These are phyloP conservation scores for Cladorrhinum sp. DNA, from an alignment of 2,329 filamentous ascomycete species.

Conservation along the genomic window DNA sequence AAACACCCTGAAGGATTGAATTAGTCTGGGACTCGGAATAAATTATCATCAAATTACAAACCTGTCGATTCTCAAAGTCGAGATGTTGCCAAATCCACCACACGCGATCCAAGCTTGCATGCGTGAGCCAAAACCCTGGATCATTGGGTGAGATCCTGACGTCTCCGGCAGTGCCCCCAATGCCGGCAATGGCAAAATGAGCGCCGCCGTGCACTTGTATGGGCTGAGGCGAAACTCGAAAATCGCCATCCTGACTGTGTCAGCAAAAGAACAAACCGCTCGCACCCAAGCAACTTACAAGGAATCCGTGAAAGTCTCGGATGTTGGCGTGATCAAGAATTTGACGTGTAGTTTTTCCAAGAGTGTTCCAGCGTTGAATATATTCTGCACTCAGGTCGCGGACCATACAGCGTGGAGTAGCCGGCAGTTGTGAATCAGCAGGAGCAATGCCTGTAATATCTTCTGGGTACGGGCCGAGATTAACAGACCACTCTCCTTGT, in stretches of 20 bases:
- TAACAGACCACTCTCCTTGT: constrained; percentile 30
- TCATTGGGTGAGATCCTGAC: constrained; percentile 23
- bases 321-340: constrained; percentile 37
- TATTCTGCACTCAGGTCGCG: constrained; percentile 38
- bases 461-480: constrained; percentile 31
- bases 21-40: background rate
- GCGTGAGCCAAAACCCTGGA: constrained; percentile 26
- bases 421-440: constrained; percentile 28
- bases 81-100: constrained; percentile 29
- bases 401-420: constrained; percentile 43
- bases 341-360: constrained; percentile 35
- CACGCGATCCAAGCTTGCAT: constrained; percentile 24
- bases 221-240: constrained; percentile 21
- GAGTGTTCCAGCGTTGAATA: constrained; percentile 27
- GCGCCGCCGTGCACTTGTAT: constrained; percentile 35
- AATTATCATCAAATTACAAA: background rate
- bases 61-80: constrained; percentile 26
- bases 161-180: constrained; percentile 30
- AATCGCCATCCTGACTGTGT: constrained; percentile 12
- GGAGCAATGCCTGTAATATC: constrained; percentile 12
- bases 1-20: constrained; percentile 29
- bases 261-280: background rate
- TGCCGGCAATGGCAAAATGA: constrained; percentile 30
- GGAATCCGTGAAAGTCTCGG: constrained; percentile 37
- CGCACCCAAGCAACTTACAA: constrained; percentile 34